These are phyloP conservation scores for Dactylonectria estremocensis DNA, from an alignment of 2,329 filamentous ascomycete species.

Conservation along the genomic window DNA sequence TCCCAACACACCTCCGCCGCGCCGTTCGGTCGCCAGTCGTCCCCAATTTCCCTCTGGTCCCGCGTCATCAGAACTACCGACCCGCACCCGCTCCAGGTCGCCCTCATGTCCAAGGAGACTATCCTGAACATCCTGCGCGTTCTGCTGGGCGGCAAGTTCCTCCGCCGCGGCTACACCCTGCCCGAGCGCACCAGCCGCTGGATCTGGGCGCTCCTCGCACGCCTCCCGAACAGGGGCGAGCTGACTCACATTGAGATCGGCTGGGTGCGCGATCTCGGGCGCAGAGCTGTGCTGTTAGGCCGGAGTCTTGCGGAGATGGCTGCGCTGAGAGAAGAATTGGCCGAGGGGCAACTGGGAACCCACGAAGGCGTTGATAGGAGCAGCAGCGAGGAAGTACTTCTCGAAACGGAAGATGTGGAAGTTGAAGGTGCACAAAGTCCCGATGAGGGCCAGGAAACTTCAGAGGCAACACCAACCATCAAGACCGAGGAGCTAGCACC, in stretches of 20 bases:
- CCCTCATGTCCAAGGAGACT: constrained; percentile 76
- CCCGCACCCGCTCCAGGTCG: constrained; percentile 72
- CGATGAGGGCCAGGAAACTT: constrained; percentile 33
- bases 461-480: constrained; percentile 19
- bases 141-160: constrained; percentile 75
- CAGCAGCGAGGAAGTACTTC: constrained; percentile 56
- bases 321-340: constrained; percentile 60
- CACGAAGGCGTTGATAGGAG: constrained; percentile 65
- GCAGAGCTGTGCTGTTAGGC: constrained; percentile 77
- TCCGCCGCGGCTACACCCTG: constrained; percentile 72
- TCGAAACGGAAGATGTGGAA: constrained; percentile 51
- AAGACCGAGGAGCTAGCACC: constrained; percentile 43
- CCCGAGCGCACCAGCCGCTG: constrained; percentile 81
- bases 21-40: constrained; percentile 65
- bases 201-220: constrained; percentile 87
- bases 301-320: constrained; percentile 69
- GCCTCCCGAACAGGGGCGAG: constrained; percentile 81
- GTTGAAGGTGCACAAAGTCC: constrained; percentile 47
- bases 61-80: constrained; percentile 67
- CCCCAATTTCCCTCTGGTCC: constrained; percentile 68
- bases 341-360: constrained; percentile 58
- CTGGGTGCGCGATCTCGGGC: constrained; percentile 83
- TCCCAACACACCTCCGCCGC: constrained; percentile 71
- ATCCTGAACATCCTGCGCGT: constrained; percentile 78
- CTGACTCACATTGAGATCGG: constrained; percentile 83